phyloP scores from a whole-genome alignment of 257 asterid species.

The Scutellaria barbata region DNA sequence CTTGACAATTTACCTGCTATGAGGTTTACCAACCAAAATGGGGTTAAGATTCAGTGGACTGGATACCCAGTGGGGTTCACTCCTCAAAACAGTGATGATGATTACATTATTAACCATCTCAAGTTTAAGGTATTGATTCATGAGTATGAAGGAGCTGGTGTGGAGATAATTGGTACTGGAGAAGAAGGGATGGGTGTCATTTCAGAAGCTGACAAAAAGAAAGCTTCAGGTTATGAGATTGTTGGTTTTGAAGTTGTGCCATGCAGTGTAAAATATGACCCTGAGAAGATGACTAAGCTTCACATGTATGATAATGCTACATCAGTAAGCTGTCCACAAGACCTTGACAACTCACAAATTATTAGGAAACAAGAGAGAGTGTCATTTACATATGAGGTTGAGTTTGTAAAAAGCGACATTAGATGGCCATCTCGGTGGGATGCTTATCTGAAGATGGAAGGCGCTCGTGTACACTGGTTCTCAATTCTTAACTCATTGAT shows the following conservation, averaged over 20 bases:
- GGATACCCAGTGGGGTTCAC: conserved; percentile 82
- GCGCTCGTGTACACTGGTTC: conserved; percentile 88
- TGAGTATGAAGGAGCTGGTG: conserved; percentile 78
- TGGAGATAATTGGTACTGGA: conserved; percentile 73
- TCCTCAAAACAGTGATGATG: conserved; percentile 66
- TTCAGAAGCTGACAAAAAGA: conserved; percentile 69
- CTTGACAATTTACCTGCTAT: conserved; percentile 81
- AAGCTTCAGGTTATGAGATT: conserved; percentile 73
- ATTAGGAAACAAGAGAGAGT: conserved; percentile 71
- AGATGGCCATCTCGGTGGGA: conserved; percentile 97
- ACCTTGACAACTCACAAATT: conserved; percentile 64
- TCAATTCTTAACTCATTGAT: conserved; percentile 81
- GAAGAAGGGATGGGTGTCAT: conserved; percentile 78
- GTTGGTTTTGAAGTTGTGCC: conserved; percentile 87
- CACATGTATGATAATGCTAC: conserved; percentile 57
- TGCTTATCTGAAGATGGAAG: conserved; percentile 87
- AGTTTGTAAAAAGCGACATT: conserved; percentile 66
- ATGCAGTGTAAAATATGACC: conserved; percentile 75
- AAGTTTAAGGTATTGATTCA: conserved; percentile 76
- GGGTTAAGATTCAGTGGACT: conserved; percentile 74
- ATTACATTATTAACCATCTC: conserved; percentile 77
- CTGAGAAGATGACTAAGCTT: conserved; percentile 66
- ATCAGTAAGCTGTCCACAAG: conserved; percentile 62
- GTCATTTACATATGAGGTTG: conserved; percentile 82
- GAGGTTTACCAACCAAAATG: conserved; percentile 72